phyloP scores from a whole-genome alignment of 257 asterid genomes.

The Rauvolfia tetraphylla region DNA sequence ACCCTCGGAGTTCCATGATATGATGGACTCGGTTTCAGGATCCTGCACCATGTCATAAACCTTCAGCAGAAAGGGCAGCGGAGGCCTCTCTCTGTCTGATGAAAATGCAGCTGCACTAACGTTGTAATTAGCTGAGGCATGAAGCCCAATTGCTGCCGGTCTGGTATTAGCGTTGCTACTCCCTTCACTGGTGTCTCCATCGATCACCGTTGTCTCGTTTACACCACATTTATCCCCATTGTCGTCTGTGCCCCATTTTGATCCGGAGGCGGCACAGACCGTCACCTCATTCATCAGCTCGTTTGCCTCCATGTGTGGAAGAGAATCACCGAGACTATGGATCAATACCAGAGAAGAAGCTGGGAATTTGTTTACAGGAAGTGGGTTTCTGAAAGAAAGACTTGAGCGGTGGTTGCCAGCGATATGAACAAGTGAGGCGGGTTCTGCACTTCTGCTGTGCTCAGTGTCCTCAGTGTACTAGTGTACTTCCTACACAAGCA shows the following conservation, averaged over 20 bases:
- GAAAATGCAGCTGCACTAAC: constrained; percentile 3
- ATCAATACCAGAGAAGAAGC: too few species aligned
- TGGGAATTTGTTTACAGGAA: not conserved
- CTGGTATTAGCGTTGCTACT: not conserved
- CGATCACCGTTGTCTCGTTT: constrained; percentile 6
- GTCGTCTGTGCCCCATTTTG: not conserved
- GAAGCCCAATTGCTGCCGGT: not conserved
- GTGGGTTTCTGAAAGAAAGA: not conserved
- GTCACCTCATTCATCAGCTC: constrained; percentile 14
- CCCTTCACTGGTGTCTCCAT: constrained; percentile 11
- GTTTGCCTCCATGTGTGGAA: constrained; percentile 23
- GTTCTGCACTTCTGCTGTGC: too few species aligned
- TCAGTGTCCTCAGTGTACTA: not conserved
- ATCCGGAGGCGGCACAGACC: not conserved
- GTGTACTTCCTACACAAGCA: not conserved
- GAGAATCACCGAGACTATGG: too few species aligned
- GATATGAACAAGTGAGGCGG: too few species aligned
- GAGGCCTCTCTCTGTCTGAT: constrained; percentile 7
- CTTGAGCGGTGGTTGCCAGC: too few species aligned
- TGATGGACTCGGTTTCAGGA: constrained; percentile 22
- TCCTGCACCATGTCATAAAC: constrained; percentile 40
- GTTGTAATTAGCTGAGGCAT: not conserved
- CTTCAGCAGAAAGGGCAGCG: constrained; percentile 44
- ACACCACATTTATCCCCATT: constrained; percentile 4
- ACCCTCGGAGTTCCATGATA: constrained; percentile 45